phyloP scores from a whole-genome alignment of 1,139 yeast genomes.

The Arxiozyma heterogenica region DNA sequence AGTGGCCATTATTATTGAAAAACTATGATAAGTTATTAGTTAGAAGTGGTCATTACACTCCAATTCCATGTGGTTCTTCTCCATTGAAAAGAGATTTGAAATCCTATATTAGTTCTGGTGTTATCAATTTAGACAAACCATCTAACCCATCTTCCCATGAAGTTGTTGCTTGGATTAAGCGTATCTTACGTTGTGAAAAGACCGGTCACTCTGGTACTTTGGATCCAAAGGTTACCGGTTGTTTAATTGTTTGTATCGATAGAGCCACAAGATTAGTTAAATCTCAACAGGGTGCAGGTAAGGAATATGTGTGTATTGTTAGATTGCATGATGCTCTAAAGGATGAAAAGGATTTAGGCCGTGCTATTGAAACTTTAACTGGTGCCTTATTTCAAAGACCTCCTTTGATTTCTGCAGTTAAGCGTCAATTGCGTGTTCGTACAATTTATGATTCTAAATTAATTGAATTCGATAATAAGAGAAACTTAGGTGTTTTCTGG shows the following conservation, averaged over 20 bases:
- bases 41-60: constrained; percentile 94
- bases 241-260: constrained; percentile 95
- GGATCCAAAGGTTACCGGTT: constrained; percentile 97
- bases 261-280: constrained; percentile 96
- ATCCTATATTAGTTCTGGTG: constrained; percentile 87
- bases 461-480: constrained; percentile 92
- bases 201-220: constrained; percentile 99
- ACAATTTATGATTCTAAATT: constrained; percentile 94
- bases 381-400: constrained; percentile 99
- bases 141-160: constrained; percentile 97
- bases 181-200: constrained; percentile 89
- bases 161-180: constrained; percentile 98
- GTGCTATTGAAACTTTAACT: constrained; percentile 85
- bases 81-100: constrained; percentile 91
- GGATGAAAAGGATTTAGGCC: constrained; percentile 83
- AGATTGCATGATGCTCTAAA: constrained; percentile 88
- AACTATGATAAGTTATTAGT: constrained; percentile 89
- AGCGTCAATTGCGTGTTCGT: constrained; percentile 97
- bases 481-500: constrained; percentile 98
- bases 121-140: constrained; percentile 94
- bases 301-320: constrained; percentile 96
- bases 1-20: constrained; percentile 91
- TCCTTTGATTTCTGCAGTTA: constrained; percentile 96
- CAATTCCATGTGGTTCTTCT: constrained; percentile 90
- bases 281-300: constrained; percentile 99